Conservation (phyloP, 2,329 filamentous ascomycete species). For the Aspergillus pseudotamarii region DNA sequence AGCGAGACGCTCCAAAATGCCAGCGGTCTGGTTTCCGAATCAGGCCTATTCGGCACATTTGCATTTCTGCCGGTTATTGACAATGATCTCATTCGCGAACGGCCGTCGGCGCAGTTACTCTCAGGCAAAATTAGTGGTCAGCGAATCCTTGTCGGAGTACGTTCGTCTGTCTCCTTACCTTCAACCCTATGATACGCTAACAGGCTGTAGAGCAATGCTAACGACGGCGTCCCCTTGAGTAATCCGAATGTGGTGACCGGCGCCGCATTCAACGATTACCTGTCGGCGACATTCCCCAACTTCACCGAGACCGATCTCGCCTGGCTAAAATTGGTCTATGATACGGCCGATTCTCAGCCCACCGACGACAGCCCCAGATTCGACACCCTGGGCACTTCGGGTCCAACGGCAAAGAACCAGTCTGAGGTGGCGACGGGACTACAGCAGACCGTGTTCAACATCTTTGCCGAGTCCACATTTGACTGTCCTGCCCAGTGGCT, state of each 20-base stretch:
- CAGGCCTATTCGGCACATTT: not conserved
- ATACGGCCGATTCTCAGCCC: not conserved
- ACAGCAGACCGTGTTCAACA: constrained; percentile 56
- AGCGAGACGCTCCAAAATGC: not conserved
- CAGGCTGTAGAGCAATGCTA: not conserved
- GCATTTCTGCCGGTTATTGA: not conserved
- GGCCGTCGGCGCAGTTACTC: not conserved
- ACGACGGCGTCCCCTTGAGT: not conserved
- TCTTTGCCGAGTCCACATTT: constrained; percentile 60
- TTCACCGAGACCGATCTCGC: not conserved
- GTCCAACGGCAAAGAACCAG: not conserved
- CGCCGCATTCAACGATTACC: not conserved
- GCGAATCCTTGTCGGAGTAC: not conserved
- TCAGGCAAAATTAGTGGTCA: not conserved
- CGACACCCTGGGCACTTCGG: not conserved
- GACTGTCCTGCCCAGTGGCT: constrained; percentile 62
- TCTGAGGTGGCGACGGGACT: not conserved
- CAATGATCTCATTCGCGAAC: not conserved
- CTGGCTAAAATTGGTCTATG: not conserved
- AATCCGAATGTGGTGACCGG: not conserved
- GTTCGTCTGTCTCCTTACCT: not conserved
- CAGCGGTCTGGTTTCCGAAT: not conserved
- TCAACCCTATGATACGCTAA: not conserved
- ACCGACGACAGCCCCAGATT: not conserved
- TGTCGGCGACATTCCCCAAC: not conserved